phyloP scores from a whole-genome alignment of 768 basidiomycete genomes.

The Asterophora lycoperdoides region DNA sequence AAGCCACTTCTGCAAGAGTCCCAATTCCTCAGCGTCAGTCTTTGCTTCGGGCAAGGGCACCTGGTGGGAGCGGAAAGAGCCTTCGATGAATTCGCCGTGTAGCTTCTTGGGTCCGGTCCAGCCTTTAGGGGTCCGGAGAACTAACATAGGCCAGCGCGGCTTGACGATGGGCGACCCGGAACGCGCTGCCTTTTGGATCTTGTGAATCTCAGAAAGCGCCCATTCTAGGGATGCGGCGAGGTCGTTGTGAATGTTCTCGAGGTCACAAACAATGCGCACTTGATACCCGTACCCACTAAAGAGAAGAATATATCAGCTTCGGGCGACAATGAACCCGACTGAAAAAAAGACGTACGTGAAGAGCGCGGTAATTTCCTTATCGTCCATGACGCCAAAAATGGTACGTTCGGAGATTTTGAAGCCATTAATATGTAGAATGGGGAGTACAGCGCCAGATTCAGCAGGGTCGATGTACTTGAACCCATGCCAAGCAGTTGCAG shows the following conservation, averaged over 20 bases:
- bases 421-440: conserved; percentile 83
- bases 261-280: conserved; percentile 72
- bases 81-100: conserved; percentile 71
- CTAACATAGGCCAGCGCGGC: conserved; percentile 88
- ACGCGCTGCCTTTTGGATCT: conserved; percentile 78
- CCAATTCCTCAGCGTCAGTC: conserved; percentile 58
- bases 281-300: conserved; percentile 83
- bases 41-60: conserved; percentile 78
- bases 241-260: conserved; percentile 66
- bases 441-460: conserved; percentile 88
- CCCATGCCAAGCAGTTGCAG: conserved; percentile 78
- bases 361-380: conserved; percentile 71
- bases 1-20: conserved; percentile 67
- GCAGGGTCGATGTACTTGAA: conserved; percentile 89
- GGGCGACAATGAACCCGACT: background rate
- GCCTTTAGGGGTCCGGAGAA: conserved; percentile 85
- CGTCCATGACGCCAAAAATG: conserved; percentile 87
- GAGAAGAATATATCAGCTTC: background rate
- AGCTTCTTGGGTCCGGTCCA: conserved; percentile 64
- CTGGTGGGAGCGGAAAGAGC: conserved; percentile 84
- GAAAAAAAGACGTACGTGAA: conserved; percentile 51
- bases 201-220: conserved; percentile 67
- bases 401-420: conserved; percentile 92
- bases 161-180: conserved; percentile 72
- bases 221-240: conserved; percentile 81